phyloP scores from a whole-genome alignment of 2,329 filamentous ascomycete species.

The Microdochium bolleyi region DNA sequence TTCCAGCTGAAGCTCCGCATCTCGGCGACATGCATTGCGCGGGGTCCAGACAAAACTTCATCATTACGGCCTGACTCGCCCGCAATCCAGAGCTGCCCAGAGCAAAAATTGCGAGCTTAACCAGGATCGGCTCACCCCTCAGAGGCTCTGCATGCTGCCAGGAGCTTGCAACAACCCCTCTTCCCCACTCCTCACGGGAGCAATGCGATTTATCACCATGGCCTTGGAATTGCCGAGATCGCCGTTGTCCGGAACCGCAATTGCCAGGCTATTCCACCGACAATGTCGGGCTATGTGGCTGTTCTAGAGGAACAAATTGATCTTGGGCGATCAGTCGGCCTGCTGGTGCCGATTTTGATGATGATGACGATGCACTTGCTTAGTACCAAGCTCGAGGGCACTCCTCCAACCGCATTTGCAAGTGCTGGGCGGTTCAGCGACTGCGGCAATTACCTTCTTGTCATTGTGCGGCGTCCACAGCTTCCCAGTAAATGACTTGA shows the following conservation, averaged over 20 bases:
- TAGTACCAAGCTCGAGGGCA: too few relatives aligned
- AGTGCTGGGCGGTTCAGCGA: too few relatives aligned
- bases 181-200: slow-evolving; percentile 3
- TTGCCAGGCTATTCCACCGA: too few relatives aligned
- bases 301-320: too few relatives aligned
- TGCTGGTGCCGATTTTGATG: too few relatives aligned
- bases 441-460: too few relatives aligned
- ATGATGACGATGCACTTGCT: too few relatives aligned
- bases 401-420: too few relatives aligned
- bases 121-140: not conserved
- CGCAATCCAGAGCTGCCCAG: not conserved
- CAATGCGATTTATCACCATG: slow-evolving; percentile 21
- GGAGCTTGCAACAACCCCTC: slow-evolving; percentile 5
- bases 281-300: too few relatives aligned
- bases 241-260: too few relatives aligned
- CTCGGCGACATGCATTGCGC: not conserved
- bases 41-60: not conserved
- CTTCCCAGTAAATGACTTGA: not conserved
- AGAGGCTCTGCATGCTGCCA: slow-evolving; percentile 5
- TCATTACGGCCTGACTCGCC: not conserved
- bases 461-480: not conserved
- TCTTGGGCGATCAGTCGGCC: too few relatives aligned
- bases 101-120: not conserved
- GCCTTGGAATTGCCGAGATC: not conserved
- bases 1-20: not conserved